These are phyloP conservation scores for Cinnamomum micranthum DNA, from an alignment of 164 flowering plant genomes.

Conservation along the genomic window DNA sequence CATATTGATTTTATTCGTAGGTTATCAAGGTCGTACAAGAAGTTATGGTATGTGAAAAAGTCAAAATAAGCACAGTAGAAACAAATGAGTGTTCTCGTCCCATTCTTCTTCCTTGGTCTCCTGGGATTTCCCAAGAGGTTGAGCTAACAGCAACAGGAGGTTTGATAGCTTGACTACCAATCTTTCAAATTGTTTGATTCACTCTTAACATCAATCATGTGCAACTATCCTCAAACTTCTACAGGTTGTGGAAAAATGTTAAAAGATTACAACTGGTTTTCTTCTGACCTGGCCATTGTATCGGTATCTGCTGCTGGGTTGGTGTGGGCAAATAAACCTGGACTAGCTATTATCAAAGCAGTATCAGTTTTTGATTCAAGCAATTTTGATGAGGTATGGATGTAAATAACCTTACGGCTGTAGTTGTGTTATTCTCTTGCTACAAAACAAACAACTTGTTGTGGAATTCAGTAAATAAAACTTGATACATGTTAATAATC, in stretches of 20 bases:
- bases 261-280: slow-evolving; percentile 79
- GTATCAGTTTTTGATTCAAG: slow-evolving; percentile 62
- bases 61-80: slow-evolving; percentile 39
- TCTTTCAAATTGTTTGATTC: background rate
- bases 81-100: slow-evolving; percentile 18
- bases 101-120: slow-evolving; percentile 87
- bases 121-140: slow-evolving; percentile 68
- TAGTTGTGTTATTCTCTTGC: background rate
- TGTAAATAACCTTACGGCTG: slow-evolving; percentile 4
- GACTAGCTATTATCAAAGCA: slow-evolving; percentile 74
- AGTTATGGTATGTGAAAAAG: slow-evolving; percentile 69
- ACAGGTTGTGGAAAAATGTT: slow-evolving; percentile 73
- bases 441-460: background rate
- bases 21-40: slow-evolving; percentile 75
- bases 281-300: slow-evolving; percentile 60
- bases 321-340: slow-evolving; percentile 76
- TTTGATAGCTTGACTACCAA: slow-evolving; percentile 16
- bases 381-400: slow-evolving; percentile 81
- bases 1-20: slow-evolving; percentile 24
- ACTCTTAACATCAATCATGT: background rate
- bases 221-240: slow-evolving; percentile 3
- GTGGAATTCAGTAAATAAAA: background rate
- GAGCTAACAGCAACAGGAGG: slow-evolving; percentile 82
- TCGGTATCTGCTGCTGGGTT: slow-evolving; percentile 72
- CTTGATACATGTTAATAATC: background rate